Evolutionary conservation across 2,329 filamentous ascomycete species (phyloP).

Genomic region (Cladobotryum mycophilum): DNA sequence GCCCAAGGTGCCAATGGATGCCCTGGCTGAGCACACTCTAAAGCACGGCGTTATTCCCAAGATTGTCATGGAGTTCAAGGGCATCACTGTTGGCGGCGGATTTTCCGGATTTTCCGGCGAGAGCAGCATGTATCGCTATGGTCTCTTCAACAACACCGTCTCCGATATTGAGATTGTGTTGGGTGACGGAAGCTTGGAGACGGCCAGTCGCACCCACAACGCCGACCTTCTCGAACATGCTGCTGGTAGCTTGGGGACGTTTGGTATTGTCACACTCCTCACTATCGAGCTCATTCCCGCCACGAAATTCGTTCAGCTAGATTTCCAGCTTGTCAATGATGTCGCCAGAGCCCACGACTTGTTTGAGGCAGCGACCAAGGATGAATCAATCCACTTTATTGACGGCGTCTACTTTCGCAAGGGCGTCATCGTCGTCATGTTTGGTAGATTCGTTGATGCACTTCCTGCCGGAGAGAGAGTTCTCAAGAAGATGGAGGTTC

Average conservation of each 20-base stretch:
- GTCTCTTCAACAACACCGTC: slow-evolving; percentile 49
- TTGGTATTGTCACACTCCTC: slow-evolving; percentile 50
- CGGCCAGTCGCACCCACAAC: slow-evolving; percentile 38
- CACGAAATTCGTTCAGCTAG: slow-evolving; percentile 42
- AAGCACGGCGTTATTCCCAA: slow-evolving; percentile 45
- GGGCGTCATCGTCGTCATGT: slow-evolving; percentile 43
- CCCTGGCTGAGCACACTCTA: slow-evolving; percentile 45
- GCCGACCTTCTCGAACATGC: slow-evolving; percentile 47
- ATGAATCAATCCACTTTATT: slow-evolving; percentile 42
- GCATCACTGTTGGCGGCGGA: slow-evolving; percentile 53
- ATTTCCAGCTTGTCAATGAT: slow-evolving; percentile 35
- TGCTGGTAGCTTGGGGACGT: slow-evolving; percentile 46
- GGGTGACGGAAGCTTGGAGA: slow-evolving; percentile 44
- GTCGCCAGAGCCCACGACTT: slow-evolving; percentile 28
- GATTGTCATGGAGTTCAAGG: slow-evolving; percentile 55
- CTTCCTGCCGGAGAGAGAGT: slow-evolving; percentile 39
- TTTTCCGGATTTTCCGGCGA: slow-evolving; percentile 51
- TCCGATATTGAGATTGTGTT: slow-evolving; percentile 49
- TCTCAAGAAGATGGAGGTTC: slow-evolving; percentile 25
- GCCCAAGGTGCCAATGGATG: slow-evolving; percentile 54
- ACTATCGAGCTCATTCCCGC: slow-evolving; percentile 46
- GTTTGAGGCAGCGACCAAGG: slow-evolving; percentile 25
- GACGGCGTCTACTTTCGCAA: slow-evolving; percentile 50
- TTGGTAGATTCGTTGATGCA: slow-evolving; percentile 39
- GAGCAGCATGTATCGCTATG: slow-evolving; percentile 50